Evolutionary conservation across 257 asterid species (phyloP).

Genomic region (Haberlea rhodopensis): DNA sequence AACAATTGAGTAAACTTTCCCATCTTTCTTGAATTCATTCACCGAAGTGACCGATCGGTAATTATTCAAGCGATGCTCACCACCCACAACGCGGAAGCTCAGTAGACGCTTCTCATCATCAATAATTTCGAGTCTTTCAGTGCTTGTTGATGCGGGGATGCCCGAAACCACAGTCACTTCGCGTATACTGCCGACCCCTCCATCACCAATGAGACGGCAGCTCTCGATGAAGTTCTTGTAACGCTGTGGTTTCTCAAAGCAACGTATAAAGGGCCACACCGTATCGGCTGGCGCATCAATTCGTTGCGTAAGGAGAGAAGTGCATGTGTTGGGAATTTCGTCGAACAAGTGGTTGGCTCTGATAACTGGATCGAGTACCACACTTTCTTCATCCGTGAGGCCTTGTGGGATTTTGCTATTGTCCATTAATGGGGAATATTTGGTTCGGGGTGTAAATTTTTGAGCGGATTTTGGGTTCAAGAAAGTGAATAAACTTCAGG

Average conservation of each 20-base stretch:
- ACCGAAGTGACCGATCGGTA: conserved; percentile 76
- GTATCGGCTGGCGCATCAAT: conserved; percentile 65
- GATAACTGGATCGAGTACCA: conserved; percentile 46
- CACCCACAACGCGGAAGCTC: conserved; percentile 85
- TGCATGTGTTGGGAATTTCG: conserved; percentile 61
- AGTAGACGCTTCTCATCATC: conserved; percentile 64
- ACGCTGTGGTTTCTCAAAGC: conserved; percentile 78
- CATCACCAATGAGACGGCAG: conserved; percentile 68
- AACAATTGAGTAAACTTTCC: conserved; percentile 47
- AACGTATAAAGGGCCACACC: conserved; percentile 79
- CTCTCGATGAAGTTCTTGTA: conserved; percentile 95
- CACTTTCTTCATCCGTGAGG: conserved; percentile 52
- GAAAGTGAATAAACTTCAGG: too few species aligned
- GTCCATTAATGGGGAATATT: not conserved
- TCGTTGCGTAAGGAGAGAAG: conserved; percentile 60
- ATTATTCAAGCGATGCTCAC: conserved; percentile 78
- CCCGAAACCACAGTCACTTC: conserved; percentile 90
- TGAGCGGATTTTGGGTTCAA: not conserved
- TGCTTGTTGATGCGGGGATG: conserved; percentile 84
- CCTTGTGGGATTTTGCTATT: conserved; percentile 39
- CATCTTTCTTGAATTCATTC: conserved; percentile 46
- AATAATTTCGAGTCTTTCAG: conserved; percentile 81
- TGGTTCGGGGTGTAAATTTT: not conserved
- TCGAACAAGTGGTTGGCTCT: conserved; percentile 57
- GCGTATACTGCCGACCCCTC: conserved; percentile 78